Percentiles rank a stretch among this genome's conserved stretches.
phyloP scores from a whole-genome alignment of 192 early-diverging fungal species.

The Podila horticola region DNA sequence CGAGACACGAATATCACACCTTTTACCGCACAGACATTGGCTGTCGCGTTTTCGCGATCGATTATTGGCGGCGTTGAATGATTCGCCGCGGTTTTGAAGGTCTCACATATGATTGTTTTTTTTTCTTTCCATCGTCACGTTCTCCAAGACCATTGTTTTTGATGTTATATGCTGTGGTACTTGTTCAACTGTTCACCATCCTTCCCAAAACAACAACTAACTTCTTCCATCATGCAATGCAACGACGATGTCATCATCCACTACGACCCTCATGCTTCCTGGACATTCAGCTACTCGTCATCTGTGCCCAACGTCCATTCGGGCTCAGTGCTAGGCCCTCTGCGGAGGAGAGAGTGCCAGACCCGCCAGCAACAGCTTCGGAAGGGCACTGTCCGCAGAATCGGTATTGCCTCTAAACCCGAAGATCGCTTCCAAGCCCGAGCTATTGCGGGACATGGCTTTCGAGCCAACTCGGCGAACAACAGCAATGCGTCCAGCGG shows the following conservation, averaged over 20 bases:
- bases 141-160: background rate
- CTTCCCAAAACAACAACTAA: background rate
- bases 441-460: background rate
- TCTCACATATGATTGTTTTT: background rate
- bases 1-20: background rate
- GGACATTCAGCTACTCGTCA: slow-evolving; percentile 12
- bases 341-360: slow-evolving; percentile 37
- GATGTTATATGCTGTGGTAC: too few species aligned
- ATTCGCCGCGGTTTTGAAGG: background rate
- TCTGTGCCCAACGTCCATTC: background rate
- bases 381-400: slow-evolving; percentile 18
- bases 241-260: background rate
- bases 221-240: background rate
- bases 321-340: slow-evolving; percentile 10
- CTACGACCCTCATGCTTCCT: background rate
- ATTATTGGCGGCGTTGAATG: too few species aligned
- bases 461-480: background rate
- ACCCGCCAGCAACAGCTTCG: slow-evolving; percentile 44
- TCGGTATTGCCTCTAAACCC: slow-evolving; percentile 11
- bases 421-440: slow-evolving; percentile 6
- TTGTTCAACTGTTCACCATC: too few species aligned
- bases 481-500: too few species aligned
- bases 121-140: background rate
- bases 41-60: too few species aligned
- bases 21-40: background rate